phyloP scores from a whole-genome alignment of 1,139 yeast species.

The Yamadazyma membranifaciens region DNA sequence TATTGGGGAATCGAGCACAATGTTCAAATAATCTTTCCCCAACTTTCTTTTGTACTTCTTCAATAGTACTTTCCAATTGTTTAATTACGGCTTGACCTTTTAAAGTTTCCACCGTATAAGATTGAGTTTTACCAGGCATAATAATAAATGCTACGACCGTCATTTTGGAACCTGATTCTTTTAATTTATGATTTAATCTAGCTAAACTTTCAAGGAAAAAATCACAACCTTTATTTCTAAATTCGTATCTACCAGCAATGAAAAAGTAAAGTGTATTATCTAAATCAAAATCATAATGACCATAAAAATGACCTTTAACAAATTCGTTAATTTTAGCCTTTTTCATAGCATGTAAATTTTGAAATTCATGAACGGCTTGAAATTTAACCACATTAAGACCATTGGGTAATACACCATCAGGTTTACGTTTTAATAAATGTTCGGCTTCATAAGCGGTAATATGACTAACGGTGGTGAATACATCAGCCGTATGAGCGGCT shows the following conservation, averaged over 20 bases:
- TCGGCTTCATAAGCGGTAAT: constrained; percentile 95
- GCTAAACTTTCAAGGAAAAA: constrained; percentile 93
- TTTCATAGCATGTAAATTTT: constrained; percentile 87
- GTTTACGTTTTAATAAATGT: constrained; percentile 89
- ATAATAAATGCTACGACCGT: constrained; percentile 97
- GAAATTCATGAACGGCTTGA: constrained; percentile 97
- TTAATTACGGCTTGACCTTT: constrained; percentile 95
- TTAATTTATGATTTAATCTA: constrained; percentile 82
- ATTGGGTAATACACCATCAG: constrained; percentile 96
- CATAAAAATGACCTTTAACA: constrained; percentile 95
- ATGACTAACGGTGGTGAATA: constrained; percentile 94
- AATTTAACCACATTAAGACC: constrained; percentile 95
- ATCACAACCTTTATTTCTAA: constrained; percentile 95
- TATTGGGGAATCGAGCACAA: constrained; percentile 77
- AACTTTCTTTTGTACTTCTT: constrained; percentile 83
- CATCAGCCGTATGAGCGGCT: constrained; percentile 95
- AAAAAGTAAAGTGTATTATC: constrained; percentile 93
- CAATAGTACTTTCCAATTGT: constrained; percentile 85
- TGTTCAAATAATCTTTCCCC: constrained; percentile 89
- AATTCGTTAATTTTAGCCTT: constrained; percentile 93
- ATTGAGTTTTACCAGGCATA: constrained; percentile 95
- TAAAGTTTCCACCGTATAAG: constrained; percentile 93
- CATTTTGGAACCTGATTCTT: constrained; percentile 77
- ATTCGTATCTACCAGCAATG: constrained; percentile 97
- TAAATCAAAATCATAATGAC: constrained; percentile 90